Evolutionary conservation across 371 early-diverging fungal species (phyloP).

Genomic region (Actinomortierella ambigua): DNA sequence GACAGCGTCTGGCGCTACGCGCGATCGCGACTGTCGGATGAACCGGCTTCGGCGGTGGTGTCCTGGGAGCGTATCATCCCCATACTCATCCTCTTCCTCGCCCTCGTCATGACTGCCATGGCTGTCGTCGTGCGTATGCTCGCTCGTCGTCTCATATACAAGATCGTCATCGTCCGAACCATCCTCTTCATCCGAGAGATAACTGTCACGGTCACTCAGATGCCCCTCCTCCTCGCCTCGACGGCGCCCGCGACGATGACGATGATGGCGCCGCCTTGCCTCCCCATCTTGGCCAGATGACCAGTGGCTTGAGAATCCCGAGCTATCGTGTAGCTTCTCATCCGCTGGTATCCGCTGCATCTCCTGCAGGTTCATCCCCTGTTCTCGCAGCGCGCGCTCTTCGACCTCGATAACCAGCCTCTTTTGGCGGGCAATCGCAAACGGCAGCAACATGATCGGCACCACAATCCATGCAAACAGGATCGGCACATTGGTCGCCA

Average conservation of each 20-base stretch:
- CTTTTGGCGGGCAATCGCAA: constrained; percentile 32
- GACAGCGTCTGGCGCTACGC: background rate
- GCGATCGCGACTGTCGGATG: background rate
- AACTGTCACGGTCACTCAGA: too few species aligned
- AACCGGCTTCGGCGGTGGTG: background rate
- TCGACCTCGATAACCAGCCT: constrained; percentile 21
- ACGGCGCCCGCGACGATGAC: too few species aligned
- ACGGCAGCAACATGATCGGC: constrained; percentile 20
- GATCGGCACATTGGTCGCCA: constrained; percentile 25
- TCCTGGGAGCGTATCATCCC: too few species aligned
- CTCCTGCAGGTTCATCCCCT: constrained; percentile 7
- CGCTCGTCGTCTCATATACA: too few species aligned
- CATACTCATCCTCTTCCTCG: constrained; percentile 6
- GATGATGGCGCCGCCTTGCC: too few species aligned
- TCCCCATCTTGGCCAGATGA: too few species aligned
- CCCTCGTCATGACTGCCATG: background rate
- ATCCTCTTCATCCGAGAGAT: too few species aligned
- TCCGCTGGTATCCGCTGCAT: background rate
- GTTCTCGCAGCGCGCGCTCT: constrained; percentile 7
- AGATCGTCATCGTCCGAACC: too few species aligned
- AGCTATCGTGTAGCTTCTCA: background rate
- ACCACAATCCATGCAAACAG: constrained; percentile 33
- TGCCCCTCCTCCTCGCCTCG: too few species aligned
- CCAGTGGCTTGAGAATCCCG: background rate
- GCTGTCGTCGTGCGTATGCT: background rate